phyloP scores from a whole-genome alignment of 2,329 filamentous ascomycete species.

The Colletotrichum chlorophyti region DNA sequence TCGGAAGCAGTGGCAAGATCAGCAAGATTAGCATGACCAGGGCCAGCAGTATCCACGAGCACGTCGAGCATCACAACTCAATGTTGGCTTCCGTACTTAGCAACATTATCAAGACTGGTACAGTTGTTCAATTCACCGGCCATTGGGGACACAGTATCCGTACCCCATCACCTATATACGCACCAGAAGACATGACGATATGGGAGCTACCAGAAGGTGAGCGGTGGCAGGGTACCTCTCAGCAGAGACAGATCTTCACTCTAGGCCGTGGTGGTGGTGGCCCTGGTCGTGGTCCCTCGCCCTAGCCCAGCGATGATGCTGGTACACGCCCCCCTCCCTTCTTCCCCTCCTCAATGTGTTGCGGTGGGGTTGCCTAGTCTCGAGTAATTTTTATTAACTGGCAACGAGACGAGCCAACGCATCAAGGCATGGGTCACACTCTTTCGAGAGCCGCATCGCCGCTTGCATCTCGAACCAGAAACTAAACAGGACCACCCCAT shows the following conservation, averaged over 20 bases:
- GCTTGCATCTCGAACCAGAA: conserved; percentile 58
- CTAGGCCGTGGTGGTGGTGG: conserved; percentile 33
- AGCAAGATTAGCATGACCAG: neutral
- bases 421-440: conserved; percentile 79
- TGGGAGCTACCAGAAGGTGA: too few relatives aligned
- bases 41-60: neutral
- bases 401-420: conserved; percentile 87
- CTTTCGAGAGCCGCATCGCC: conserved; percentile 68
- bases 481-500: conserved; percentile 12
- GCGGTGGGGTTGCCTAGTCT: conserved; percentile 70
- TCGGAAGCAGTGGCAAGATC: neutral
- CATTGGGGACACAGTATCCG: neutral
- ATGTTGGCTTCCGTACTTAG: too few relatives aligned
- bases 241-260: conserved; percentile 53
- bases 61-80: neutral
- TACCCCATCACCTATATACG: neutral
- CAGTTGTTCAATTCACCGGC: too few relatives aligned
- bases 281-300: conserved; percentile 11
- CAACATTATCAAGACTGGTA: too few relatives aligned
- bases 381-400: conserved; percentile 75
- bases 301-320: conserved; percentile 43
- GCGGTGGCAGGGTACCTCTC: conserved; percentile 45
- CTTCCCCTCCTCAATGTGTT: conserved; percentile 52
- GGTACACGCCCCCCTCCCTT: conserved; percentile 12
- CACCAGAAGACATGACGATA: neutral